Conservation (phyloP, 345 rosid genomes). For the Eucalyptus brandiana region DNA sequence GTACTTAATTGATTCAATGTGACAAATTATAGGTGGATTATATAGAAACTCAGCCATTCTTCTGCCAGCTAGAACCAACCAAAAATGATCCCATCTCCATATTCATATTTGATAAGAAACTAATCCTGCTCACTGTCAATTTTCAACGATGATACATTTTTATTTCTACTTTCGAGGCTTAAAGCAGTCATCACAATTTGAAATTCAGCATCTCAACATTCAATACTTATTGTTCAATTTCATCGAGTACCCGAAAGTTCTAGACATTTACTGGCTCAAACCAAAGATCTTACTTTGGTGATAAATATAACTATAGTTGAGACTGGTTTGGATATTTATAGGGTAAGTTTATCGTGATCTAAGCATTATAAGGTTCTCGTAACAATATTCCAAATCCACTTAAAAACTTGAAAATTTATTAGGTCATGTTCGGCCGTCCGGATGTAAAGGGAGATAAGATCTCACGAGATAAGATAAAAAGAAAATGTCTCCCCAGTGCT, state of each 20-base stretch:
- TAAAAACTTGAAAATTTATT: too few relatives aligned
- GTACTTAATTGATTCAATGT: too few relatives aligned
- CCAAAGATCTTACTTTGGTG: not conserved
- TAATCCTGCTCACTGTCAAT: not conserved
- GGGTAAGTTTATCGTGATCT: too few relatives aligned
- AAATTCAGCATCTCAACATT: not conserved
- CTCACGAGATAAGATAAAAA: too few relatives aligned
- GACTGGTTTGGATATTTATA: too few relatives aligned
- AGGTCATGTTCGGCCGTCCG: too few relatives aligned
- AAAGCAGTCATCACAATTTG: fast-evolving
- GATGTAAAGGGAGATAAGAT: too few relatives aligned
- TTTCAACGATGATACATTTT: not conserved
- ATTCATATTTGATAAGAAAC: not conserved
- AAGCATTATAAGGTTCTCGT: too few relatives aligned
- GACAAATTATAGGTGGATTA: too few relatives aligned
- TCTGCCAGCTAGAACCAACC: not conserved
- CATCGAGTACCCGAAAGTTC: not conserved
- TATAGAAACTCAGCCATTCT: not conserved
- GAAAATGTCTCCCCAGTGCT: too few relatives aligned
- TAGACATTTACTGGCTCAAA: not conserved
- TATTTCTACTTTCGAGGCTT: not conserved
- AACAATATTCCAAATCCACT: too few relatives aligned
- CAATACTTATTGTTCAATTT: not conserved
- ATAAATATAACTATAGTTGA: not conserved
- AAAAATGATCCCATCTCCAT: not conserved